Base-by-base conservation (phyloP, 139 green algal genomes). In the Astrephomene gubernaculifera region DNA sequence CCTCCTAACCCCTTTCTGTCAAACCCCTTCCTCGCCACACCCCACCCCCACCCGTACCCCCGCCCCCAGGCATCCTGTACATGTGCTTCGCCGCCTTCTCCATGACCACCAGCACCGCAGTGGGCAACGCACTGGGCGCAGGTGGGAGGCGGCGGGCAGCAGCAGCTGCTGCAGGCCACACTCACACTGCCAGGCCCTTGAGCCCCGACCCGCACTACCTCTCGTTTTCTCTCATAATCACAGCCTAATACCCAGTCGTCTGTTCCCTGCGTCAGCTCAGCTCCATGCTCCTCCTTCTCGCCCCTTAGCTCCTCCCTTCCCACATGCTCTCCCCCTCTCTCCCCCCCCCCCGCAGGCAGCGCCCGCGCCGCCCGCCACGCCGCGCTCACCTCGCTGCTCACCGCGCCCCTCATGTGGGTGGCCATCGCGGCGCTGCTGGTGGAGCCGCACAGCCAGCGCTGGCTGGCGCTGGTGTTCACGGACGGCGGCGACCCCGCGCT, bases 41-140 rank as follows among this genome's bases (percentile, higher is more conserved):
- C 57, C 57, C 57, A n/a, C 57, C 22, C 57, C 57, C 19, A 17
- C 31, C 57, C 57, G 17, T n/a, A n/a, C n/a, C 6, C 57, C 22
- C 17, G 19, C 64, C 67, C 2, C 4, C 75, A 82, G 75, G 64
- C 12, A 71, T 89, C 24, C 67, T 92, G 39, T 90, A 87, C 82
- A 90, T 90, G 86, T 81, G 49, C 6, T 90, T 92, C 70, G 27
- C 45, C 4, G 83, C 86, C 7, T 78, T 90, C 43, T 35, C 43
- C 53, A 61, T 87, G 44, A 54, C 89, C 3, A 70, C 82, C 10
- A 54, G 54, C 33, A 78, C 69, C 17, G 68, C 76, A 39, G 89
- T 94, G 17, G 91, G 91, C 72, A 92, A 92, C 54, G 79, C 86
- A 12, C 85, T 94, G 68, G 91, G 91, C 0, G 72, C 89, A 67